Evolutionary conservation across 495 filamentous ascomycete species (phyloP).

Genomic region (Tuber indicum): DNA sequence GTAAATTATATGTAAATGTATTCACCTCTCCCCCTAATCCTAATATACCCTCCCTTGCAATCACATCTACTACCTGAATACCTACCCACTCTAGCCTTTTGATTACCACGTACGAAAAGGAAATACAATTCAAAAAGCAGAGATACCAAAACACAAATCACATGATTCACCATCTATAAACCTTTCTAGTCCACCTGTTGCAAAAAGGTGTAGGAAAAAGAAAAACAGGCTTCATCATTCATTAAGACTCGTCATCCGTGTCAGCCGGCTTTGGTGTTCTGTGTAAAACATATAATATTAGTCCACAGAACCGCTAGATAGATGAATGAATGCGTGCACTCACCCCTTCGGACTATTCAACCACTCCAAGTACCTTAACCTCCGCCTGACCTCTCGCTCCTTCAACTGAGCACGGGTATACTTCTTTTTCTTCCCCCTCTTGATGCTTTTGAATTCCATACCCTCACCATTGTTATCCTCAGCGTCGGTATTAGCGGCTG

Average conservation of each 20-base stretch:
- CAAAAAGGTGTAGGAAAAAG: neutral
- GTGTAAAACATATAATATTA: conserved; percentile 48
- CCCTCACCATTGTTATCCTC: conserved; percentile 63
- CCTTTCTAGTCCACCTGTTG: neutral
- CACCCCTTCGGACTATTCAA: conserved; percentile 56
- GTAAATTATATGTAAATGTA: neutral
- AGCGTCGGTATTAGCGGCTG: conserved; percentile 74
- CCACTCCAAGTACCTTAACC: conserved; percentile 95
- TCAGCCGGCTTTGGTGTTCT: conserved; percentile 71
- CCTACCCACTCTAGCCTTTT: neutral
- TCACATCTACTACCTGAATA: neutral
- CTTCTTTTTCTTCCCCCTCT: conserved; percentile 87
- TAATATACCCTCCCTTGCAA: neutral
- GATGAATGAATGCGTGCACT: conserved; percentile 10
- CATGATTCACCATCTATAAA: neutral
- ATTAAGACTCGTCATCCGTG: conserved; percentile 61
- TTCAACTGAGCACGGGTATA: conserved; percentile 92
- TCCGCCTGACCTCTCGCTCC: conserved; percentile 77
- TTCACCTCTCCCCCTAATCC: neutral
- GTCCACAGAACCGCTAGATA: conserved; percentile 12
- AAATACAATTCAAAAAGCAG: neutral
- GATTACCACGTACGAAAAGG: neutral
- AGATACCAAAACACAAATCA: neutral
- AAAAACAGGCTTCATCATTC: neutral
- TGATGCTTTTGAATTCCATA: conserved; percentile 80